phyloP scores from a whole-genome alignment of 768 basidiomycete species.

The Psilocybe sp. region DNA sequence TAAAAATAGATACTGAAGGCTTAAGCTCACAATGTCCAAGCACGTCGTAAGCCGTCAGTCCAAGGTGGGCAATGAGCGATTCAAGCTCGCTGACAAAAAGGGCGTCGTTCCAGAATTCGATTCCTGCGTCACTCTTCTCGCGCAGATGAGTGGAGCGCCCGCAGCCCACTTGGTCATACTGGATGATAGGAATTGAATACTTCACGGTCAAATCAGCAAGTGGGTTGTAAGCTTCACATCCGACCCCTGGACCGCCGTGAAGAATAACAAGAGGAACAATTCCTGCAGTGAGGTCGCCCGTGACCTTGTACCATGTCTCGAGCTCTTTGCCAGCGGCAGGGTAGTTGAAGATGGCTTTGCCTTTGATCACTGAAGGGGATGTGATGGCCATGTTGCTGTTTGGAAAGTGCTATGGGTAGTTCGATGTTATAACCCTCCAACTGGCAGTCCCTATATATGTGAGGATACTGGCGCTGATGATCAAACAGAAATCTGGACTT shows the following conservation, averaged over 20 bases:
- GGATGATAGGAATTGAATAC: constrained; percentile 41
- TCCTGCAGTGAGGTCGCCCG: constrained; percentile 37
- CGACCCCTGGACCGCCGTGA: constrained; percentile 53
- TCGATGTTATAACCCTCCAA: no score
- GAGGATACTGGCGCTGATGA: no score
- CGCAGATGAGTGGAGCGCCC: constrained; percentile 53
- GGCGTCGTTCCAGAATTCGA: constrained; percentile 48
- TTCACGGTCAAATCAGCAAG: constrained; percentile 34
- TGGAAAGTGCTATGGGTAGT: no score
- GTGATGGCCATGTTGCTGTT: no score
- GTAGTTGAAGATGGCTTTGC: constrained; percentile 7
- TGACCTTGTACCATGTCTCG: constrained; percentile 50
- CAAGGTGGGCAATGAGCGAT: constrained; percentile 41
- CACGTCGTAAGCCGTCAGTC: constrained; percentile 41
- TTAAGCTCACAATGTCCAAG: constrained; percentile 40
- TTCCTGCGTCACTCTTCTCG: constrained; percentile 33
- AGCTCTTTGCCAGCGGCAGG: constrained; percentile 8
- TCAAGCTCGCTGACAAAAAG: constrained; percentile 53
- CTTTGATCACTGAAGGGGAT: constrained; percentile 4
- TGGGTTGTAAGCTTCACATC: constrained; percentile 38
- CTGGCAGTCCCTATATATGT: no score
- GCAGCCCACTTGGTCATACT: constrained; percentile 57
- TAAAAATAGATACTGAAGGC: background rate
- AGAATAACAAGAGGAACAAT: constrained; percentile 44
- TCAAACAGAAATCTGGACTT: no score